These are phyloP conservation scores for Candida xiaguanensis DNA, from an alignment of 805 yeast genomes.

Conservation along the genomic window DNA sequence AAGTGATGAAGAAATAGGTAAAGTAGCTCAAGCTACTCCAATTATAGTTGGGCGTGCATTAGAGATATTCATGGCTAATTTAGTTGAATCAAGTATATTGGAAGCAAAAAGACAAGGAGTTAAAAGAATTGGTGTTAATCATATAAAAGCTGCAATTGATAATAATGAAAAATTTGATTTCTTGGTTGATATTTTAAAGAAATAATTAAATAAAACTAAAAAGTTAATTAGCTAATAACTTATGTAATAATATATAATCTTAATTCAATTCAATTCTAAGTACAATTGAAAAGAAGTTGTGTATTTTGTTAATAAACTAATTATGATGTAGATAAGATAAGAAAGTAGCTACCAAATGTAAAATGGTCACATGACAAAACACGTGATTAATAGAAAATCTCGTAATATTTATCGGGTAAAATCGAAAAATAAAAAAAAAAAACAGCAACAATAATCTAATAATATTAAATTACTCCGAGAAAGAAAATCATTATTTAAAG, in stretches of 20 bases:
- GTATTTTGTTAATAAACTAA: too few species aligned
- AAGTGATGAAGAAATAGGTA: constrained; percentile 96
- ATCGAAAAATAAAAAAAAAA: too few species aligned
- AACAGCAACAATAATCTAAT: too few species aligned
- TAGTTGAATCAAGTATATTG: constrained; percentile 78
- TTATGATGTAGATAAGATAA: too few species aligned
- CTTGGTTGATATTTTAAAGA: constrained; percentile 68
- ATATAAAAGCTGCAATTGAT: constrained; percentile 78
- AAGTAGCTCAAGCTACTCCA: constrained; percentile 98
- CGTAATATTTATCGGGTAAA: too few species aligned
- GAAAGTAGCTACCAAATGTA: too few species aligned
- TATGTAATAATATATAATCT: constrained; percentile 9
- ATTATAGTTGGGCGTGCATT: constrained; percentile 95
- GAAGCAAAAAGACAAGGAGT: constrained; percentile 75
- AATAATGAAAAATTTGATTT: constrained; percentile 91
- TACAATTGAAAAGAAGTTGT: too few species aligned
- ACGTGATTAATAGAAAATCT: too few species aligned
- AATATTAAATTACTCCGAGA: too few species aligned
- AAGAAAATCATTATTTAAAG: too few species aligned
- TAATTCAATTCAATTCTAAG: background rate
- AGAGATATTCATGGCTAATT: constrained; percentile 84
- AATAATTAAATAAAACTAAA: constrained; percentile 37
- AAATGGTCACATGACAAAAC: too few species aligned
- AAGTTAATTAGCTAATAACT: too few species aligned
- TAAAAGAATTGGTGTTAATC: constrained; percentile 77